Conservation (phyloP, 176 grass and related monocot species). For the Leersia perrieri region DNA sequence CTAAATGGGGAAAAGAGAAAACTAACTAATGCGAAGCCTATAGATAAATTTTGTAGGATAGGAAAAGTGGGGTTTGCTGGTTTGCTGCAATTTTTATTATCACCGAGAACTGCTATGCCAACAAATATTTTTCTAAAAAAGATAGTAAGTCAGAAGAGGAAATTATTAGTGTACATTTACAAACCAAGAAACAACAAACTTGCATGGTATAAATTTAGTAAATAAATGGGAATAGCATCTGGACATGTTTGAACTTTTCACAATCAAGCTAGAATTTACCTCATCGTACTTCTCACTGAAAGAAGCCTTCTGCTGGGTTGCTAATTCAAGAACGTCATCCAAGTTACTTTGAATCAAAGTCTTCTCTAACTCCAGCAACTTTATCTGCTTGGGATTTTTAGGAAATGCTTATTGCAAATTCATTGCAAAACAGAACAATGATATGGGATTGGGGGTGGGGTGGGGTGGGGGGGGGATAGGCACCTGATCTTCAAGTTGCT, state of each 20-base stretch:
- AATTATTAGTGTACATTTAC: too few species aligned
- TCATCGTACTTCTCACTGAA: conserved; percentile 75
- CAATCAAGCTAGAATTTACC: conserved; percentile 41
- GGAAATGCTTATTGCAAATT: conserved; percentile 20
- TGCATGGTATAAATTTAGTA: background rate
- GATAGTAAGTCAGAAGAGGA: too few species aligned
- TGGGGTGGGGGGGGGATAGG: too few species aligned
- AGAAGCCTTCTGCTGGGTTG: conserved; percentile 67
- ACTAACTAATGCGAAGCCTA: background rate
- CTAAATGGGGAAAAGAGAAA: background rate
- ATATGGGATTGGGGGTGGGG: too few species aligned
- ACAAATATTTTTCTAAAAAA: too few species aligned
- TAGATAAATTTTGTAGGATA: background rate
- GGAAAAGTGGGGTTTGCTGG: background rate
- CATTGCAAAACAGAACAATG: conserved; percentile 17
- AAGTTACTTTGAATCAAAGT: conserved; percentile 72
- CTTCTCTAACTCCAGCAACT: conserved; percentile 84
- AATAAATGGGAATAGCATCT: background rate
- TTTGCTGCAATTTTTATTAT: background rate
- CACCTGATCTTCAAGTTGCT: conserved; percentile 91
- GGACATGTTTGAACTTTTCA: conserved; percentile 9
- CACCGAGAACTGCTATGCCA: background rate
- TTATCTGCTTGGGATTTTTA: conserved; percentile 54
- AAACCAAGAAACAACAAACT: background rate
- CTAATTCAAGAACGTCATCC: conserved; percentile 68